Base-by-base conservation (phyloP, 1,284 basidiomycete species). In the Cronartium ribicola region DNA sequence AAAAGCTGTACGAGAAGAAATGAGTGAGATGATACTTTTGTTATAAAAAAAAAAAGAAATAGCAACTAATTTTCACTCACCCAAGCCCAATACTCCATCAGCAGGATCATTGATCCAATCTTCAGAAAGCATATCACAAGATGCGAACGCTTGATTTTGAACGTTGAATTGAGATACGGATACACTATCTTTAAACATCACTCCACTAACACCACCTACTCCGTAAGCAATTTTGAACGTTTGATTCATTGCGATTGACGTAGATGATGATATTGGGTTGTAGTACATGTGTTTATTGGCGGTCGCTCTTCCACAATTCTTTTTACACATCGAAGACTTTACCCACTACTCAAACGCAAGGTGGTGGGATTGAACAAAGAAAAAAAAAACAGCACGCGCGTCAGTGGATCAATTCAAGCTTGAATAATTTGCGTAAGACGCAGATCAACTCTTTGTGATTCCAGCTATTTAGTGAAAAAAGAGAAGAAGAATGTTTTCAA, bases 61-160 rank as follows among this genome's bases (percentile, higher is more conserved):
- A 29, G 2, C 36, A 2, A 22, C 20, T 0, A 3, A 22, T 6
- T 51, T 20, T 7, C 3, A 74, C 64, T 67, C 14, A 74, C 71
- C 71, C 55, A 74, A 62, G 43, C 71, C 71, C 14, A 74, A 43
- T 11, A 74, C 71, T 4, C 71, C 71, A 67, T 74, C 71, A 22
- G 71, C 71, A 44, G 71, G 71, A 74, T 74, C 71, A 62, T 66
- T 67, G 6, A 55, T 40, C 71, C 71, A 74, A n/a, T 74, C 71
- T 55, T 66, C 71, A 22, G 71, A 74, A 11, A 74, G 55, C 41
- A 61, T 57, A 46, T 74, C 65, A 67, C 71, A 74, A 14, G 65
- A 51, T 10, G 51, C 71, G 37, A 74, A 74, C 6, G 64, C 71
- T 74, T 74, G 71, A 29, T 46, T 46, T 17, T 46, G 4, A 6